phyloP scores from a whole-genome alignment of 2,329 filamentous ascomycete genomes.

The Penicillium sp. region DNA sequence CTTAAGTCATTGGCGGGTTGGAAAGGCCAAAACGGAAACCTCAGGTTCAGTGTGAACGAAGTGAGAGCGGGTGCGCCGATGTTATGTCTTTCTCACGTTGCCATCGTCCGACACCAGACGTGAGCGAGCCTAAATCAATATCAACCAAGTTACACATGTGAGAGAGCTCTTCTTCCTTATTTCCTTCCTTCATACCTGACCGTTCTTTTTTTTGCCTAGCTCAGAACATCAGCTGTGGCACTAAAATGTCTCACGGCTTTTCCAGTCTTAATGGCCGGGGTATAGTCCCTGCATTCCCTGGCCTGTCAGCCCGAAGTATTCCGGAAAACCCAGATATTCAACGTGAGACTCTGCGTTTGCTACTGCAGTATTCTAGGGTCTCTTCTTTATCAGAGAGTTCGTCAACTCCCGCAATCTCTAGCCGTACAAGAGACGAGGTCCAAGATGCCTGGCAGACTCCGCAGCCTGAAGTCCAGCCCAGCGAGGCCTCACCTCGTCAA shows the following conservation, averaged over 20 bases:
- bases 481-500: background rate
- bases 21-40: background rate
- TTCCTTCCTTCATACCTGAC: background rate
- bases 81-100: conserved; percentile 7
- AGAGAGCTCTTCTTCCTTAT: background rate
- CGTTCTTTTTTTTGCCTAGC: background rate
- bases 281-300: conserved; percentile 1
- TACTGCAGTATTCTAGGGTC: background rate
- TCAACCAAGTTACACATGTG: background rate
- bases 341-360: conserved; percentile 1
- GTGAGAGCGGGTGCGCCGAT: background rate
- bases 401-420: background rate
- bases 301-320: conserved; percentile 2
- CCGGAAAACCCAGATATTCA: conserved; percentile 2
- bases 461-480: background rate
- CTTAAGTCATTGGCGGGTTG: background rate
- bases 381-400: background rate
- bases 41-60: background rate
- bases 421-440: background rate
- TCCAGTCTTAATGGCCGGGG: background rate
- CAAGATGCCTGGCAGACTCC: background rate
- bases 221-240: background rate
- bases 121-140: background rate
- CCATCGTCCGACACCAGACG: background rate
- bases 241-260: background rate